Percentiles rank a stretch among this genome's conserved stretches.
Conservation (phyloP, 768 basidiomycete genomes). For the Boletus vinaceobasis region DNA sequence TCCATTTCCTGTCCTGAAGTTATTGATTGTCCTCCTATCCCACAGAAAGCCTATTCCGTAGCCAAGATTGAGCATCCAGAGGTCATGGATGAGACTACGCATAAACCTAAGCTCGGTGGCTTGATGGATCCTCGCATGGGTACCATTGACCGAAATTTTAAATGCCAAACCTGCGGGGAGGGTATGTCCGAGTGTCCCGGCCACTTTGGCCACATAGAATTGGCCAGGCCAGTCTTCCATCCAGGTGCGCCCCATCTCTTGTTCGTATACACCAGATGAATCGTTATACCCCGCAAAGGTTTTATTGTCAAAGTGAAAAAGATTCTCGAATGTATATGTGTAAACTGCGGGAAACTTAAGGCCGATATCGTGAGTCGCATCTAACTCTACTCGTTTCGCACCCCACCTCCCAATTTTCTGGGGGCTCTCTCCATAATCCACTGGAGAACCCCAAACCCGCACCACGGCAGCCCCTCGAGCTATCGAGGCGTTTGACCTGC, state of each 20-base stretch:
- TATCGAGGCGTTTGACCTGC: slow-evolving; percentile 83
- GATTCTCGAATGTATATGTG: slow-evolving; percentile 97
- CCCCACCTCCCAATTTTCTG: slow-evolving; percentile 95
- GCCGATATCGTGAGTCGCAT: slow-evolving; percentile 91
- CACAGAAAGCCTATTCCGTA: slow-evolving; percentile 96
- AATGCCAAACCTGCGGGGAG: slow-evolving; percentile 99
- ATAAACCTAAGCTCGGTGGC: slow-evolving; percentile 88
- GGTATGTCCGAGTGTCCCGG: slow-evolving; percentile 99
- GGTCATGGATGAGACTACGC: slow-evolving; percentile 93
- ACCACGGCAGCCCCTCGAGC: slow-evolving; percentile 69
- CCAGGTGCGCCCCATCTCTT: slow-evolving; percentile 58
- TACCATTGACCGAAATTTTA: slow-evolving; percentile 95
- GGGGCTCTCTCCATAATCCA: slow-evolving; percentile 91
- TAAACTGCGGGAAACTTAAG: slow-evolving; percentile 97
- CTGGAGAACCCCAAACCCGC: slow-evolving; percentile 94
- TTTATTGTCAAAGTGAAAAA: slow-evolving; percentile 99
- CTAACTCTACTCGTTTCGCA: slow-evolving; percentile 87
- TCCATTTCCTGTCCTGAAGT: not conserved
- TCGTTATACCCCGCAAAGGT: slow-evolving; percentile 41
- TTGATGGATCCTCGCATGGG: slow-evolving; percentile 99
- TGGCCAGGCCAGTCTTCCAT: slow-evolving; percentile 96
- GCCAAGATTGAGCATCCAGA: slow-evolving; percentile 99
- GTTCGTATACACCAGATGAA: not conserved
- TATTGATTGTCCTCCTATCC: slow-evolving; percentile 16
- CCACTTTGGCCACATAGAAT: slow-evolving; percentile 98